phyloP scores from a whole-genome alignment of 2,329 filamentous ascomycete species.

The Fusarium stilboides region DNA sequence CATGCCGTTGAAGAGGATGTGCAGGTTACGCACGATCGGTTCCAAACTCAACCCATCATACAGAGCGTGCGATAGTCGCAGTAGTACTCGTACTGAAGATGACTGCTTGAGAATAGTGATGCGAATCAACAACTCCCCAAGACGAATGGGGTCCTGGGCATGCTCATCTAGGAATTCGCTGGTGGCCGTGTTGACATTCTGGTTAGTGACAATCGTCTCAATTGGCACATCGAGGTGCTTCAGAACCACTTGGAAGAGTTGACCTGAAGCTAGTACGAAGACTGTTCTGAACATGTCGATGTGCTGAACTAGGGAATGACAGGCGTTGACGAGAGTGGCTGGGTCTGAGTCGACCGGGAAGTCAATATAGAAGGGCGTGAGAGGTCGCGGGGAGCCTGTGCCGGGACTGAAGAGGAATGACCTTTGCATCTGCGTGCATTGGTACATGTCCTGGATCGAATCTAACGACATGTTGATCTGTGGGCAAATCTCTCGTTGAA shows the following conservation, averaged over 20 bases:
- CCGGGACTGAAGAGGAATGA: constrained; percentile 11
- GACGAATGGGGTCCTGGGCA: not conserved
- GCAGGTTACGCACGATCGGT: constrained; percentile 35
- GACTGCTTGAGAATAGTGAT: constrained; percentile 20
- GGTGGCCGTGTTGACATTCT: constrained; percentile 12
- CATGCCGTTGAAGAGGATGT: constrained; percentile 29
- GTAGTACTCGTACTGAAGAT: constrained; percentile 23
- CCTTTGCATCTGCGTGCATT: constrained; percentile 10
- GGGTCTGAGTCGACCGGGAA: constrained; percentile 2
- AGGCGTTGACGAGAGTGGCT: not conserved
- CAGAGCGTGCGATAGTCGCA: constrained; percentile 42
- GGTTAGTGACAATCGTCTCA: constrained; percentile 1
- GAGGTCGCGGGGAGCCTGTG: not conserved
- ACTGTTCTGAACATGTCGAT: constrained; percentile 31
- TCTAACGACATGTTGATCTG: not conserved
- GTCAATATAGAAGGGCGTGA: constrained; percentile 12
- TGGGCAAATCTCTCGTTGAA: not conserved
- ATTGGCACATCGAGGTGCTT: constrained; percentile 3
- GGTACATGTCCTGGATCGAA: not conserved
- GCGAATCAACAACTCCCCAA: constrained; percentile 7
- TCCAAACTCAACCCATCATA: constrained; percentile 46
- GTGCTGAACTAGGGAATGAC: not conserved
- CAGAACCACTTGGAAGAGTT: constrained; percentile 21
- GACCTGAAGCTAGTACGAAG: not conserved
- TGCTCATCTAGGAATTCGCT: constrained; percentile 4